Percentiles rank a stretch among this genome's conserved stretches.
phyloP scores from a whole-genome alignment of 306 rosid genomes.

The Ormosia semicastrata region DNA sequence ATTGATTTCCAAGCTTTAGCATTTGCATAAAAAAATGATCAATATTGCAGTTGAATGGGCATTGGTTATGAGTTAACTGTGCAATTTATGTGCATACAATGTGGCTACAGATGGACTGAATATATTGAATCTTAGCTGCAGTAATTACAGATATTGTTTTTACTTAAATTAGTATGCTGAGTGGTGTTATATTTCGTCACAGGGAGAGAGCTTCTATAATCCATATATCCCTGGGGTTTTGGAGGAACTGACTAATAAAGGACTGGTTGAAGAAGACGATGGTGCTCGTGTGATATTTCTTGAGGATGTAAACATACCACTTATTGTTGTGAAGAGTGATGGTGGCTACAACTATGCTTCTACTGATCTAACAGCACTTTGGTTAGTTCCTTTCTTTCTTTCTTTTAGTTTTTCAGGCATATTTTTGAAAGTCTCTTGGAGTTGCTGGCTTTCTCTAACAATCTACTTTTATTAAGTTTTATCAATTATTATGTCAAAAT shows the following conservation, averaged over 20 bases:
- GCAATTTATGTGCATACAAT: not conserved
- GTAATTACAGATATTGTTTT: constrained; percentile 4
- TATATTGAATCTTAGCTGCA: not conserved
- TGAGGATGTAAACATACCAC: constrained; percentile 75
- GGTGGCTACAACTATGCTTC: constrained; percentile 96
- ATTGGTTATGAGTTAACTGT: not conserved
- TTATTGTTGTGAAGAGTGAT: constrained; percentile 95
- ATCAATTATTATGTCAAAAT: constrained; percentile 1
- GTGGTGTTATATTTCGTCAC: constrained; percentile 35
- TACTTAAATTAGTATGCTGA: constrained; percentile 14
- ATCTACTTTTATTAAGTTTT: not conserved
- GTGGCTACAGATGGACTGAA: not conserved
- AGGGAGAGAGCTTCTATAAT: constrained; percentile 98
- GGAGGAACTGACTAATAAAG: constrained; percentile 60
- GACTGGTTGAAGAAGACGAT: constrained; percentile 70
- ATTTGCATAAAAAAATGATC: not conserved
- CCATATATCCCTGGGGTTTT: constrained; percentile 77
- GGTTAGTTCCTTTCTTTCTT: constrained; percentile 44
- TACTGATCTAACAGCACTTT: constrained; percentile 87
- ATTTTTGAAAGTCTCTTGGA: not conserved
- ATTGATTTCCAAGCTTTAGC: not conserved
- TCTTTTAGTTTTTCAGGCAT: not conserved
- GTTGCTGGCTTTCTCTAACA: not conserved
- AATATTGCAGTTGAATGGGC: not conserved
- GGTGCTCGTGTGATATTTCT: constrained; percentile 89